These are phyloP conservation scores for Datisca glomerata DNA, from an alignment of 306 rosid genomes.

Conservation along the genomic window DNA sequence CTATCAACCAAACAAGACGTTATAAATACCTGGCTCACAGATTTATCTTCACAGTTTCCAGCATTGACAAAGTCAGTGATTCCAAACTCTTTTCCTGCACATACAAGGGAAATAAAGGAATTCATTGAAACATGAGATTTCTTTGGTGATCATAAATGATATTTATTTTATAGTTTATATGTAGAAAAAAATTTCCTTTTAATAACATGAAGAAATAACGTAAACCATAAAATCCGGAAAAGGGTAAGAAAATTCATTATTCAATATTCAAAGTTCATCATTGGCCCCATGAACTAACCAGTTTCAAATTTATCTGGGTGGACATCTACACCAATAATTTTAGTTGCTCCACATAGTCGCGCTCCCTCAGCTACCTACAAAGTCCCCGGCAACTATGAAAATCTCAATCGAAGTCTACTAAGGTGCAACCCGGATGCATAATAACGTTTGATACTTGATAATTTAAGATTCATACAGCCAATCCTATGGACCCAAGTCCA, in stretches of 20 bases:
- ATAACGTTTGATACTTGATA: neutral
- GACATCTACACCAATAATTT: constrained; percentile 77
- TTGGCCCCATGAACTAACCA: constrained; percentile 45
- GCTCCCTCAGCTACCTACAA: constrained; percentile 86
- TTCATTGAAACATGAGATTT: too few species aligned
- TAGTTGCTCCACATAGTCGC: constrained; percentile 69
- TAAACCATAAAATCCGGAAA: neutral
- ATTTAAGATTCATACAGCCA: constrained; percentile 40
- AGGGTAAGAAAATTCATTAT: constrained; percentile 1
- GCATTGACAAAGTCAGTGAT: constrained; percentile 50
- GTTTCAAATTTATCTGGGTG: constrained; percentile 46
- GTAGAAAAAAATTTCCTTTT: too few species aligned
- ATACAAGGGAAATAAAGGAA: too few species aligned
- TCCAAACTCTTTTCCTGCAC: constrained; percentile 67
- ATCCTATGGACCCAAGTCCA: constrained; percentile 78
- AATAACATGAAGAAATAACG: too few species aligned
- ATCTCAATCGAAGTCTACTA: neutral
- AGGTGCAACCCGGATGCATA: neutral
- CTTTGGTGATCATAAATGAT: too few species aligned
- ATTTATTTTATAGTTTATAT: too few species aligned
- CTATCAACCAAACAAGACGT: neutral
- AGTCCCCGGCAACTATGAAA: constrained; percentile 11
- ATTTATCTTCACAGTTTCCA: constrained; percentile 33
- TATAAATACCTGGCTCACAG: constrained; percentile 55
- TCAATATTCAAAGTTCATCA: too few species aligned